These are phyloP conservation scores for Omphalotus olearius DNA, from an alignment of 1,284 basidiomycete species.

Conservation along the genomic window DNA sequence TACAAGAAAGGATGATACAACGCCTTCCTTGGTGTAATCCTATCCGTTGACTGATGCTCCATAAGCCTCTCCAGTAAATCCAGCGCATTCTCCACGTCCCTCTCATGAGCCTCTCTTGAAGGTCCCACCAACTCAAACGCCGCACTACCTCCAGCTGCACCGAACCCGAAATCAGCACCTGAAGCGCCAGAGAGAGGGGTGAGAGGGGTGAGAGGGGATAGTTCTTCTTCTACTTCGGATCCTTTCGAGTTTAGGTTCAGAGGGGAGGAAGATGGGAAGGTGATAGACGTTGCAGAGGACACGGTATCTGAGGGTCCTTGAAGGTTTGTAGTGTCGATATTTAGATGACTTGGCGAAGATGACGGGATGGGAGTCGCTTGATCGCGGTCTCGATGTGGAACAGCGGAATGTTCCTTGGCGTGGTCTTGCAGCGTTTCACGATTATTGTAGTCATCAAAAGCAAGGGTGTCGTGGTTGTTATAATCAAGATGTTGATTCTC, in stretches of 20 bases:
- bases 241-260: conserved; percentile 6
- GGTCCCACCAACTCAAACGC: conserved; percentile 25
- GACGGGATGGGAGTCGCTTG: conserved; percentile 2
- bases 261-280: conserved; percentile 14
- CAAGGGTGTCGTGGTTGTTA: background rate
- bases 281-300: conserved; percentile 32
- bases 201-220: conserved; percentile 5
- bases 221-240: background rate
- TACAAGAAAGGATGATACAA: conserved; percentile 77
- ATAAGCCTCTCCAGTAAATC: conserved; percentile 72
- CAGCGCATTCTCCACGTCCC: conserved; percentile 63
- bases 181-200: conserved; percentile 10
- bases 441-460: background rate
- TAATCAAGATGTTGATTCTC: background rate
- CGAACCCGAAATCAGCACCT: too few species aligned
- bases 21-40: conserved; percentile 73
- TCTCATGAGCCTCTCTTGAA: conserved; percentile 39
- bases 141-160: conserved; percentile 18
- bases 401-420: background rate
- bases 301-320: too few species aligned
- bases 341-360: conserved; percentile 11
- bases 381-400: background rate
- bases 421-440: background rate
- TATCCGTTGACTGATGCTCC: conserved; percentile 69
- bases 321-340: conserved; percentile 19